Evolutionary conservation across 345 rosid genomes (phyloP), one percentile per base, ranked within the genome.

Genomic region (Eucalyptus albens): DNA sequence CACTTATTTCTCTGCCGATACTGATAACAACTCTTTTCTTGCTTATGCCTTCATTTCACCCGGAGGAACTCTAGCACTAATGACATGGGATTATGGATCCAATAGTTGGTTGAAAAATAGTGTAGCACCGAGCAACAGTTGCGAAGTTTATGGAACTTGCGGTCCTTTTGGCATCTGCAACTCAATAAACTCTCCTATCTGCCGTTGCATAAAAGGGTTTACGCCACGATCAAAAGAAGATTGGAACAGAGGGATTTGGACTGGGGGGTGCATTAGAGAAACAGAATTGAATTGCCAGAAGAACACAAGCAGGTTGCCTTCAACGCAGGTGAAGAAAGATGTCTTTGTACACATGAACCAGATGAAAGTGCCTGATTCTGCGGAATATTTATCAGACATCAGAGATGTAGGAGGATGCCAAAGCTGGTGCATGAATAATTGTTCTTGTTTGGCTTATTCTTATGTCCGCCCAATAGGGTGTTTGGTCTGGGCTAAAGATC

Each of bases 131-230:
- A 88, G 45, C 45, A 65, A 90, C 11, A 40, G 37, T 16, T 93
- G 93, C 33, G 92, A 92, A 8, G 42, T 67, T 50, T 91, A 90
- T 51, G 81, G 89, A 11, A 59, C 62, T 22, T 94, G 94, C 15
- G 94, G 93, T 21, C 55, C 59, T 8, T 88, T 88, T 49, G 91
- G 92, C 8, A 42, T 89, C 8, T 92, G 94, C 86, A 92, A 91
- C n/a, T 50, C 89, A 6, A 40, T 47, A 5, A 87, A 62, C 21
- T n/a, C 13, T 22, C 80, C 86, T 19, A 80, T 51, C 42, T 91
- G 94, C 59, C 60, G 3, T 5, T 94, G 94, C n/a, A 31, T 92
- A 22, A 87, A 85, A 1, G 94, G 94, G 24, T 93, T 91, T 77
- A 86, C 22, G 33, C 95, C 95, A 6, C 91, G 56, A 60, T 82